Evolutionary conservation across 352 stramenopile genomes (phyloP).

Genomic region (Globisporangium acanthophoron): DNA sequence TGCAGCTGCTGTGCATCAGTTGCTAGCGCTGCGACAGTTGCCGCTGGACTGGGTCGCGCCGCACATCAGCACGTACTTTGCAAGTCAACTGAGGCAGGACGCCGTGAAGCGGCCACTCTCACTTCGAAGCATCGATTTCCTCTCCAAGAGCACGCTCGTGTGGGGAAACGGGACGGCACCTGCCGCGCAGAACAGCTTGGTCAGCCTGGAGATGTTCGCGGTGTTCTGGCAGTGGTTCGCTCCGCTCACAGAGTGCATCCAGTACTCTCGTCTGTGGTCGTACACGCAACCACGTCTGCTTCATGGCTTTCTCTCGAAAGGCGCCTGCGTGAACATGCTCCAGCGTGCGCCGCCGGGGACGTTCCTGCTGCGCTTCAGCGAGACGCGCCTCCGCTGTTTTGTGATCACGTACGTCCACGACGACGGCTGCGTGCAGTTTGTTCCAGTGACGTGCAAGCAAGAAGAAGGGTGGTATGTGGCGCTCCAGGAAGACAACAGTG

Average conservation of each 20-base stretch:
- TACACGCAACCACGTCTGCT: constrained; percentile 74
- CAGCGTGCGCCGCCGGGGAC: constrained; percentile 57
- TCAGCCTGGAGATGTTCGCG: constrained; percentile 64
- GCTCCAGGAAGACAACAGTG: constrained; percentile 41
- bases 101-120: constrained; percentile 65
- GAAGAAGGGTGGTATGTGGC: constrained; percentile 50
- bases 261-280: constrained; percentile 49
- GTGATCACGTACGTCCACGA: constrained; percentile 73
- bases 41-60: constrained; percentile 62
- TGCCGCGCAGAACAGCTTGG: constrained; percentile 28
- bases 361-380: constrained; percentile 77
- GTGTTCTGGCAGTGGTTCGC: constrained; percentile 77
- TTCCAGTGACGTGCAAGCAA: constrained; percentile 55
- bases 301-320: constrained; percentile 81
- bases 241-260: constrained; percentile 61
- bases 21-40: constrained; percentile 34
- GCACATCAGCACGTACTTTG: constrained; percentile 74
- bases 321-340: constrained; percentile 71
- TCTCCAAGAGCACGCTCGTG: constrained; percentile 64
- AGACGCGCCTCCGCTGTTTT: constrained; percentile 56
- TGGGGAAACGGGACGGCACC: constrained; percentile 43
- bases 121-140: constrained; percentile 69
- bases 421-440: constrained; percentile 62
- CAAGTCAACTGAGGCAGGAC: constrained; percentile 58
- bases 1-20: constrained; percentile 26